Evolutionary conservation across 2,329 filamentous ascomycete species (phyloP).

Genomic region (Fusarium goolgardi): DNA sequence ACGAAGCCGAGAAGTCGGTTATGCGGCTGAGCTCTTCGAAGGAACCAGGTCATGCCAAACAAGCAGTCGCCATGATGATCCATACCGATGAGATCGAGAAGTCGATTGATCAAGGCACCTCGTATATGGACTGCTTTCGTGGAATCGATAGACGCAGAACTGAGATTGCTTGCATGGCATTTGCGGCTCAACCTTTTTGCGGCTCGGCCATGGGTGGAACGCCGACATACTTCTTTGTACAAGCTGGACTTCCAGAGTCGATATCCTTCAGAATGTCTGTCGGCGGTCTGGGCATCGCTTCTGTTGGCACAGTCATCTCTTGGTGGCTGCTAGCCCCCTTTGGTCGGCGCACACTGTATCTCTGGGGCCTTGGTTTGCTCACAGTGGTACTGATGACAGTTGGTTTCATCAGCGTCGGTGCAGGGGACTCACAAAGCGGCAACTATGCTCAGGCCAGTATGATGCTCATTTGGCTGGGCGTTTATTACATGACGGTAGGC

Average conservation of each 20-base stretch:
- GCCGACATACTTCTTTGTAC: conserved; percentile 62
- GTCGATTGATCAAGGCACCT: conserved; percentile 24
- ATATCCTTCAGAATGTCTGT: conserved; percentile 37
- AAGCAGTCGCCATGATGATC: conserved; percentile 68
- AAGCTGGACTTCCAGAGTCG: conserved; percentile 51
- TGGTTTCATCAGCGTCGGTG: conserved; percentile 46
- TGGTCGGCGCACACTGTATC: conserved; percentile 31
- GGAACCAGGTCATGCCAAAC: conserved; percentile 54
- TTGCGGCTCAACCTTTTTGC: conserved; percentile 55
- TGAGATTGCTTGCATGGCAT: conserved; percentile 57
- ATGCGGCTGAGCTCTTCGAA: conserved; percentile 52
- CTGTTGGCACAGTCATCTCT: conserved; percentile 32
- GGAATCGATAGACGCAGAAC: conserved; percentile 60
- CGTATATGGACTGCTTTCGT: conserved; percentile 61
- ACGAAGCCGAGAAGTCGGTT: conserved; percentile 44
- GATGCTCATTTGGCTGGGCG: conserved; percentile 55
- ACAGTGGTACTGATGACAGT: conserved; percentile 16
- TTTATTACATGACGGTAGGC: conserved; percentile 55
- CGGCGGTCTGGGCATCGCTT: conserved; percentile 35
- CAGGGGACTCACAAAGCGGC: conserved; percentile 11
- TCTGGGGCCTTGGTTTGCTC: conserved; percentile 26
- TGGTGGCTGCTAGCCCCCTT: conserved; percentile 33
- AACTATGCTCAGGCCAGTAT: conserved; percentile 50
- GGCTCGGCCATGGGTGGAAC: conserved; percentile 56
- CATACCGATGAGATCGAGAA: conserved; percentile 58